Percentiles rank a stretch among this genome's conserved stretches.
These are phyloP conservation scores for Aspergillus baeticus DNA, from an alignment of 495 filamentous ascomycete genomes.

Conservation along the genomic window DNA sequence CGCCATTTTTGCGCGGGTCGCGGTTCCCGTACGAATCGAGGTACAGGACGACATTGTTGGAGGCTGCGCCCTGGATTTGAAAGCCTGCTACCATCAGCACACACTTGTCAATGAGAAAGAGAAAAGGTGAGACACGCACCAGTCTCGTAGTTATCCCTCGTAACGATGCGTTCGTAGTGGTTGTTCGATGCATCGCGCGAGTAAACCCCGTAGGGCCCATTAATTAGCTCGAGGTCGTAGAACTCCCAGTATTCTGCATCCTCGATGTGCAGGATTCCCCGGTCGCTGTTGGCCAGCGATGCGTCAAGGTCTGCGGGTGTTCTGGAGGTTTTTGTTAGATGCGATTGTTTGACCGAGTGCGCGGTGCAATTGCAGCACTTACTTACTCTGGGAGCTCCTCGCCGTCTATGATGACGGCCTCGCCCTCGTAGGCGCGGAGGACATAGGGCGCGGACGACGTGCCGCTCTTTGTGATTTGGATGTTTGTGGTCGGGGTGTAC, in stretches of 20 bases:
- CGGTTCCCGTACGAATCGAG: slow-evolving; percentile 21
- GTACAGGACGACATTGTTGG: slow-evolving; percentile 20
- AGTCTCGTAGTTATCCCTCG: slow-evolving; percentile 21
- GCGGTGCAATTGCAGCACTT: not conserved
- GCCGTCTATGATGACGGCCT: slow-evolving; percentile 19
- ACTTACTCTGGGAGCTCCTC: slow-evolving; percentile 20
- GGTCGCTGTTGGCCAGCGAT: slow-evolving; percentile 14
- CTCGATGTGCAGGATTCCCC: slow-evolving; percentile 19
- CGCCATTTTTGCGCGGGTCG: slow-evolving; percentile 22
- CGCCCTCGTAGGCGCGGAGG: slow-evolving; percentile 13
- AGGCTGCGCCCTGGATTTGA: slow-evolving; percentile 18
- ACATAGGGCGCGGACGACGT: slow-evolving; percentile 13
- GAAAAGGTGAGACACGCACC: not conserved
- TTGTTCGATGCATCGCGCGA: slow-evolving; percentile 20
- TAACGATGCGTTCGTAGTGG: slow-evolving; percentile 19
- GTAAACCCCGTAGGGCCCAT: slow-evolving; percentile 21
- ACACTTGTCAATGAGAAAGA: not conserved
- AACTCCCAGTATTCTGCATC: slow-evolving; percentile 22
- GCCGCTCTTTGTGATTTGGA: slow-evolving; percentile 20
- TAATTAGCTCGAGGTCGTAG: slow-evolving; percentile 21
- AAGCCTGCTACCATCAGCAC: slow-evolving; percentile 7
- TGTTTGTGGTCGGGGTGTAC: slow-evolving; percentile 18
- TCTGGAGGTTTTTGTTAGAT: not conserved
- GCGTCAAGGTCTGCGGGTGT: slow-evolving; percentile 17
- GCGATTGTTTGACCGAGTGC: not conserved